phyloP scores from a whole-genome alignment of 1,284 basidiomycete genomes.

The Ustilago bromivora region DNA sequence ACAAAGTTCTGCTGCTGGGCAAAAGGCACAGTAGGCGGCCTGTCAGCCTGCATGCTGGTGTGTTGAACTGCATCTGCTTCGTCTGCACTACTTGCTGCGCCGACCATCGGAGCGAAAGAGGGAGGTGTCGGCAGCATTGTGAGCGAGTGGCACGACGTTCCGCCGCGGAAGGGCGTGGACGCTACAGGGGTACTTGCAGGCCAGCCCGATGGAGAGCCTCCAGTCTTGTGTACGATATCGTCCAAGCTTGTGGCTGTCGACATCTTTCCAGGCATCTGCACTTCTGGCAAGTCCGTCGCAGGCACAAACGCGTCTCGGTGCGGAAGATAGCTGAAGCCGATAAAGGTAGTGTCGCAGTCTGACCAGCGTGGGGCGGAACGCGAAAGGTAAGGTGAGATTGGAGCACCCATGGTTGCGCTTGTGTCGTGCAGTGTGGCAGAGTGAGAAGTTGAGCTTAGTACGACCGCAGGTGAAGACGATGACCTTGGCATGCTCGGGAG shows the following conservation, averaged over 20 bases:
- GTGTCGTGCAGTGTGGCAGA: constrained; percentile 13
- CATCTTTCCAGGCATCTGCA: constrained; percentile 24
- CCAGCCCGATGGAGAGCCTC: constrained; percentile 24
- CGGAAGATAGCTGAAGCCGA: constrained; percentile 63
- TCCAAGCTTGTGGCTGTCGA: constrained; percentile 43
- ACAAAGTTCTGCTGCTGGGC: constrained; percentile 48
- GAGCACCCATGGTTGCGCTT: constrained; percentile 4
- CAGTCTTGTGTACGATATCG: constrained; percentile 12
- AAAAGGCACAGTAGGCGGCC: constrained; percentile 9
- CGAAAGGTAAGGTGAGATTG: constrained; percentile 21
- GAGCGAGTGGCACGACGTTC: constrained; percentile 23
- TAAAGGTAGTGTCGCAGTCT: constrained; percentile 56
- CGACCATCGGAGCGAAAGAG: constrained; percentile 27
- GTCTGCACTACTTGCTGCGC: neutral
- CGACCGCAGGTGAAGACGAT: constrained; percentile 39
- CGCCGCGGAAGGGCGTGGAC: constrained; percentile 48
- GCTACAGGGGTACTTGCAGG: constrained; percentile 42
- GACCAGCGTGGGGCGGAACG: constrained; percentile 48
- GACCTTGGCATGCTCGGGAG: constrained; percentile 30
- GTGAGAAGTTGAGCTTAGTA: constrained; percentile 18
- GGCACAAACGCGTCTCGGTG: constrained; percentile 35
- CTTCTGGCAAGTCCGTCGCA: neutral
- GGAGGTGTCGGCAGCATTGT: constrained; percentile 45
- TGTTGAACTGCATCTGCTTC: neutral
- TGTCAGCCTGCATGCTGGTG: constrained; percentile 5